Percentiles rank a stretch among this genome's conserved stretches.
These are phyloP conservation scores for Fusarium succisae DNA, from an alignment of 2,329 filamentous ascomycete genomes.

Conservation along the genomic window DNA sequence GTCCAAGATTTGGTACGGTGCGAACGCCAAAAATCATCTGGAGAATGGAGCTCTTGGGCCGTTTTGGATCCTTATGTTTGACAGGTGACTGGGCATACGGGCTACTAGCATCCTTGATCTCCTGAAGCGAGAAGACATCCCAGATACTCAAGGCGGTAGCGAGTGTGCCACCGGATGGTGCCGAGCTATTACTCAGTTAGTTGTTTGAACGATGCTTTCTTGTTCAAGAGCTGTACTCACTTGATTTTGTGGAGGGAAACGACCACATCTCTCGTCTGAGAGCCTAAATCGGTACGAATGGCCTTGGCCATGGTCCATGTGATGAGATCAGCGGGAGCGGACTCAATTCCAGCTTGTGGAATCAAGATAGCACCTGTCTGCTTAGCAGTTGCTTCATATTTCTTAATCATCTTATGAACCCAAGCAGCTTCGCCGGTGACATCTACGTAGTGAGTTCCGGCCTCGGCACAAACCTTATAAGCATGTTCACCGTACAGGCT, in stretches of 20 bases:
- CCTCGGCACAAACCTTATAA: conserved; percentile 69
- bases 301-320: conserved; percentile 63
- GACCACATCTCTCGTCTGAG: conserved; percentile 62
- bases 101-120: conserved; percentile 55
- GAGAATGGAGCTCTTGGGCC: conserved; percentile 46
- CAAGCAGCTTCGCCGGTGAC: conserved; percentile 69
- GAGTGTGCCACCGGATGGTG: conserved; percentile 73
- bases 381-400: conserved; percentile 64
- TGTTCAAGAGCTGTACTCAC: conserved; percentile 40
- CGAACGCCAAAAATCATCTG: conserved; percentile 61
- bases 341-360: conserved; percentile 70
- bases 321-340: conserved; percentile 67
- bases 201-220: background rate
- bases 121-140: conserved; percentile 60
- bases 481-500: conserved; percentile 64
- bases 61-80: conserved; percentile 50
- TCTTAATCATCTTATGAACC: conserved; percentile 67
- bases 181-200: conserved; percentile 35
- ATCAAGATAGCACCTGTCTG: conserved; percentile 66
- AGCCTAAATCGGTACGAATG: conserved; percentile 60
- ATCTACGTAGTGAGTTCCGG: conserved; percentile 72
- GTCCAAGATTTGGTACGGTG: conserved; percentile 61
- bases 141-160: conserved; percentile 70
- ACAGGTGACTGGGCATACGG: conserved; percentile 69
- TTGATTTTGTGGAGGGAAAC: conserved; percentile 57